Base-by-base conservation (phyloP, 345 rosid species). In the Eucalyptus grandis region DNA sequence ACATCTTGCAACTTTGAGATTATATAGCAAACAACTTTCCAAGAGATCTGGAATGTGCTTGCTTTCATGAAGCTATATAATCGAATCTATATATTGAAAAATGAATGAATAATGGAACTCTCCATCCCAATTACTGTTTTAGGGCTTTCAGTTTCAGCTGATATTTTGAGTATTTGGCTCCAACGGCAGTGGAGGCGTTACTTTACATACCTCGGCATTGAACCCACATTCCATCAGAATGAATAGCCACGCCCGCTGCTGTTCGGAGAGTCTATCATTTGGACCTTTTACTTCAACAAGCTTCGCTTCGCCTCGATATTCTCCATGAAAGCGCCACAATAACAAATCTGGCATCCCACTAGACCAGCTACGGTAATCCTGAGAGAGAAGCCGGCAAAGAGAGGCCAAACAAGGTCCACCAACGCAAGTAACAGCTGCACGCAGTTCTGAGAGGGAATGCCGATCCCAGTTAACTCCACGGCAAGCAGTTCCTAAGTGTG, bases 291-390 rank as follows among this genome's bases (percentile, higher is more conserved):
- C 99, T 95, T 98, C 99, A 14, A 96, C 99, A 17, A 98, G 97
- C 96, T 96, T 98, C 60, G 98, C 99, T 93, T 98, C 98, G 72
- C 99, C 99, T 88, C 89, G 93, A 93, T 95, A 94, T 87, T 93
- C 95, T 85, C 91, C 96, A 49, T 94, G 94, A 93, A 98, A 96
- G 88, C 97, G 96, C 99, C 99, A 98, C 56, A 96, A 86, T 90
- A 97, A 91, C 47, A 98, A 91, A 94, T 98, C 98, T 14, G 99
- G 99, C 98, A 98, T 96, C 91, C 99, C 99, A 65, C 97, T 94
- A n/a, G 97, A 95, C 99, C 99, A 98, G 89, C 96, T 97, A 49
- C 91, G 89, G 56, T 97, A 96, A 89, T 97, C 99, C 93, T 95
- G 97, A 86, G 97, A 95, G 50, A 97, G 94, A 90, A 94, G 90